phyloP scores from a whole-genome alignment of 176 grass and related monocot species.

The Raddia distichophylla region DNA sequence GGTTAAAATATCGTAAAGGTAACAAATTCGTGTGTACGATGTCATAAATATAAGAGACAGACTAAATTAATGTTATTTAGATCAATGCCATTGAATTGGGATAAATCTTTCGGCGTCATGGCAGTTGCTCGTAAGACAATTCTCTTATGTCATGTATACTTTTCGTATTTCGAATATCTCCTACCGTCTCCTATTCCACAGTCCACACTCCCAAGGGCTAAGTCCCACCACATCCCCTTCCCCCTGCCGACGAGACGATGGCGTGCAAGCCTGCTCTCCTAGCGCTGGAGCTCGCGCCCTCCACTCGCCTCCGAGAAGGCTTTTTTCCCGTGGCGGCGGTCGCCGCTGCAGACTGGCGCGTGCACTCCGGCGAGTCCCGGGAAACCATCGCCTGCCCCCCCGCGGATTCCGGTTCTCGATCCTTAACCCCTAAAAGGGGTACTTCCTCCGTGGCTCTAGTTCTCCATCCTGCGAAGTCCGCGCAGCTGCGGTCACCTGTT shows the following conservation, averaged over 20 bases:
- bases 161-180: no score
- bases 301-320: constrained; percentile 8
- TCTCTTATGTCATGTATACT: no score
- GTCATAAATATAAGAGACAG: no score
- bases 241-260: constrained; percentile 13
- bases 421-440: background rate
- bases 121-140: no score
- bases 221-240: background rate
- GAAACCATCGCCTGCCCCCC: constrained; percentile 9
- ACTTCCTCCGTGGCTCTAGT: background rate
- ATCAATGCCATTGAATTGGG: no score
- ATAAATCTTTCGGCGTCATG: no score
- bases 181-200: no score
- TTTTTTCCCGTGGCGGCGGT: background rate
- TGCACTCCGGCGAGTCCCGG: background rate
- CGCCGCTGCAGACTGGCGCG: constrained; percentile 36
- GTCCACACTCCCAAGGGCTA: no score
- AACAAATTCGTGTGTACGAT: no score
- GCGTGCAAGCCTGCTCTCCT: background rate
- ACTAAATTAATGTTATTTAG: no score
- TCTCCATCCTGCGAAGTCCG: background rate
- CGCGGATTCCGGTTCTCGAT: constrained; percentile 1
- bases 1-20: no score
- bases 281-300: background rate
- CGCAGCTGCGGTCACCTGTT: constrained; percentile 1